phyloP scores from a whole-genome alignment of 2,329 filamentous ascomycete species.

The Aspergillus brasiliensis region DNA sequence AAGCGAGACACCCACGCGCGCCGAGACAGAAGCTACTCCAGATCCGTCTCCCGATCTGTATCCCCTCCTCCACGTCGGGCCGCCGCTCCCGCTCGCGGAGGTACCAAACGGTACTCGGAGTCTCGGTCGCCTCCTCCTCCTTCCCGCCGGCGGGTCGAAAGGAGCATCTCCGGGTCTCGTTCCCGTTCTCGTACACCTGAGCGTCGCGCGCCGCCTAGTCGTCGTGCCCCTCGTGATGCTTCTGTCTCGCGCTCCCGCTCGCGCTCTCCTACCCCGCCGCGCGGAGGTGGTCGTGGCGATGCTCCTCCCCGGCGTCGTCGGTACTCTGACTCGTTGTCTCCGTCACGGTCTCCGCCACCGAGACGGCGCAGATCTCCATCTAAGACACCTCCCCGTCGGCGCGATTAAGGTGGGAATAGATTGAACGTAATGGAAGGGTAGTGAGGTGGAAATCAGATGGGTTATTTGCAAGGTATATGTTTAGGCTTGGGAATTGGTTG shows the following conservation, averaged over 20 bases:
- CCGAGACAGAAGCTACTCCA: conserved; percentile 33
- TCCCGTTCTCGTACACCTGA: conserved; percentile 30
- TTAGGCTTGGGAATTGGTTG: too few relatives aligned
- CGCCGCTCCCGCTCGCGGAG: conserved; percentile 15
- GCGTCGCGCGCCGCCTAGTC: conserved; percentile 21
- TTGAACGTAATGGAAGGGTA: too few relatives aligned
- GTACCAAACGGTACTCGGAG: conserved; percentile 25
- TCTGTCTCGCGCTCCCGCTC: conserved; percentile 31
- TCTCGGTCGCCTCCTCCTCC: conserved; percentile 36
- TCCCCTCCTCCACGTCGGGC: conserved; percentile 30
- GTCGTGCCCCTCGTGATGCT: conserved; percentile 24
- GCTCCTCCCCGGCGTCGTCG: conserved; percentile 10
- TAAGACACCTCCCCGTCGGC: conserved; percentile 22
- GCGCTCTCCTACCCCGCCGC: conserved; percentile 28
- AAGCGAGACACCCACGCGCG: conserved; percentile 22
- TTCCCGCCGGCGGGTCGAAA: conserved; percentile 27
- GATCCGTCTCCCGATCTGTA: conserved; percentile 35
- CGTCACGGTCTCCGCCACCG: conserved; percentile 24
- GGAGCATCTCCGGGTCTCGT: conserved; percentile 25
- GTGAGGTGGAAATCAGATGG: too few relatives aligned
- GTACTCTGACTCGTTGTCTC: conserved; percentile 23
- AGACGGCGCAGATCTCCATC: conserved; percentile 20
- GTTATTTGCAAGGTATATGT: too few relatives aligned
- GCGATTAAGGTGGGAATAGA: background rate
- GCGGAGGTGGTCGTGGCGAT: conserved; percentile 9